phyloP scores from a whole-genome alignment of 331 rosid genomes.

The Quercus phellos region DNA sequence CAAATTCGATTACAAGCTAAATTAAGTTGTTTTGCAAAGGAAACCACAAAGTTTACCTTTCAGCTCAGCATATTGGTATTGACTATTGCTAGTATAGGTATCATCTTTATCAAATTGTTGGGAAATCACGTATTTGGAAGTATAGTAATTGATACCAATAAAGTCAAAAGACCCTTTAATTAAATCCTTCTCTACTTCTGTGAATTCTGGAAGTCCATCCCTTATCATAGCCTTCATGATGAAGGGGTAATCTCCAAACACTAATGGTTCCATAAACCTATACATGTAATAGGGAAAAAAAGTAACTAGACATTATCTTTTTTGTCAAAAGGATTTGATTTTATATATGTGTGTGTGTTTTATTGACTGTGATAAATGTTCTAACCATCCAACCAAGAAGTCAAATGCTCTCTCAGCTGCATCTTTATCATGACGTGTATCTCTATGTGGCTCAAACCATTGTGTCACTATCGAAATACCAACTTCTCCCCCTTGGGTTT shows the following conservation, averaged over 20 bases:
- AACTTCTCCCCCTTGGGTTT: conserved; percentile 4
- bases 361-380: not conserved
- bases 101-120: not conserved
- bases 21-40: too few relatives aligned
- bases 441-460: conserved; percentile 8
- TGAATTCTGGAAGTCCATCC: not conserved
- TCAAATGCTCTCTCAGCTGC: not conserved
- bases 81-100: not conserved
- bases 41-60: not conserved
- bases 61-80: not conserved
- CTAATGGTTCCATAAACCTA: conserved; percentile 11
- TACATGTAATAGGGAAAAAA: too few relatives aligned
- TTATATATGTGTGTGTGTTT: too few relatives aligned
- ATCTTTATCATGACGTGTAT: not conserved
- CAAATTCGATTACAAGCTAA: not conserved
- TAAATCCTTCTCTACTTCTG: not conserved
- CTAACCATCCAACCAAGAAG: not conserved
- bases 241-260: conserved; percentile 7
- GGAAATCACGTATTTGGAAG: not conserved
- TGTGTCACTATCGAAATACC: not conserved
- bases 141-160: conserved; percentile 11
- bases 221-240: not conserved
- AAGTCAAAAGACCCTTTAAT: conserved; percentile 1
- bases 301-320: too few relatives aligned
- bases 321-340: too few relatives aligned